A percentile compares a stretch with the other conserved stretches of the same genome.
phyloP scores from a whole-genome alignment of 2,329 filamentous ascomycete genomes.

The Alternaria consortialis region DNA sequence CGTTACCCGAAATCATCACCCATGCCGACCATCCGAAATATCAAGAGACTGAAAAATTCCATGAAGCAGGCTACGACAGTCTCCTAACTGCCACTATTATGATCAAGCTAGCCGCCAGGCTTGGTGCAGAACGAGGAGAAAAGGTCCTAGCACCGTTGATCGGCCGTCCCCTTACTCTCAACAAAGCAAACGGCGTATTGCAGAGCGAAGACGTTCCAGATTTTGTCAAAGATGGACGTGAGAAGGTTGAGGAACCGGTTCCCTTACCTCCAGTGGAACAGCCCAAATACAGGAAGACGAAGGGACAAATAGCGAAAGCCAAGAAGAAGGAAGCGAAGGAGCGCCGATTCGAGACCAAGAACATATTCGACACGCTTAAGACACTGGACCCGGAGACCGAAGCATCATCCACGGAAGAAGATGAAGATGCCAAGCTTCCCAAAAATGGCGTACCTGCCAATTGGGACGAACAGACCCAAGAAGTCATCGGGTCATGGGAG shows the following conservation, averaged over 20 bases:
- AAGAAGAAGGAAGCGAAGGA: slow-evolving; percentile 21
- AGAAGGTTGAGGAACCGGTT: slow-evolving; percentile 26
- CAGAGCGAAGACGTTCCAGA: slow-evolving; percentile 17
- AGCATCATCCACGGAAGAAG: slow-evolving; percentile 19
- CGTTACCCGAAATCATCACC: slow-evolving; percentile 54
- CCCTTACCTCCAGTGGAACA: slow-evolving; percentile 24
- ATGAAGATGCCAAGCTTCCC: slow-evolving; percentile 9
- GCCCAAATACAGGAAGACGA: background rate
- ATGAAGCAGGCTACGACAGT: slow-evolving; percentile 72
- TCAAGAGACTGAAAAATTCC: slow-evolving; percentile 53
- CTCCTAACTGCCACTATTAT: slow-evolving; percentile 68
- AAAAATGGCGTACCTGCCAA: slow-evolving; percentile 4
- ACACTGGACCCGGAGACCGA: slow-evolving; percentile 11
- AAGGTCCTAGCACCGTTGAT: slow-evolving; percentile 3
- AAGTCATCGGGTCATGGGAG: slow-evolving; percentile 27
- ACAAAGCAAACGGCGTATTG: slow-evolving; percentile 1
- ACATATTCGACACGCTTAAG: slow-evolving; percentile 38
- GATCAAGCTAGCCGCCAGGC: slow-evolving; percentile 63
- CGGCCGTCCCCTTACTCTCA: background rate
- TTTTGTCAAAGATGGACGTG: slow-evolving; percentile 25
- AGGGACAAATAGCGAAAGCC: slow-evolving; percentile 24
- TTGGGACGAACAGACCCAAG: slow-evolving; percentile 5
- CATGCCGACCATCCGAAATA: slow-evolving; percentile 53
- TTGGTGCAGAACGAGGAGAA: slow-evolving; percentile 51
- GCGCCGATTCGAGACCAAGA: slow-evolving; percentile 35